Conservation (phyloP, 306 rosid genomes). For the Medicago truncatula region MtrunA17r5.0-ANR NC_053044.1:40791001-40791500, state of each 20-base stretch:
- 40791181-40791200: not conserved
- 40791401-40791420: too few species aligned
- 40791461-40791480: too few species aligned
- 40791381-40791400: too few species aligned
- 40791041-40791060: slow-evolving; percentile 33
- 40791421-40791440: too few species aligned
- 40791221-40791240: slow-evolving; percentile 50
- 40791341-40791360: not conserved
- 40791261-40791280: slow-evolving; percentile 36
- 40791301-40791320: slow-evolving; percentile 52
- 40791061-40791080: slow-evolving; percentile 54
- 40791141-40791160: slow-evolving; percentile 15
- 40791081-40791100: not conserved
- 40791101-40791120: not conserved
- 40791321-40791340: slow-evolving; percentile 40
- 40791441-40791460: too few species aligned
- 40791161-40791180: not conserved
- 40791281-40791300: not conserved
- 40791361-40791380: not conserved
- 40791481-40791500: too few species aligned
- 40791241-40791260: slow-evolving; percentile 25
- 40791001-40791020: not conserved
- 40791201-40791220: slow-evolving; percentile 38
- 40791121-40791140: slow-evolving; percentile 11
- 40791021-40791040: not conserved